Evolutionary conservation across 73 alveolate genomes (phyloP).

Genomic region (Paramecium tetraurelia): DNA sequence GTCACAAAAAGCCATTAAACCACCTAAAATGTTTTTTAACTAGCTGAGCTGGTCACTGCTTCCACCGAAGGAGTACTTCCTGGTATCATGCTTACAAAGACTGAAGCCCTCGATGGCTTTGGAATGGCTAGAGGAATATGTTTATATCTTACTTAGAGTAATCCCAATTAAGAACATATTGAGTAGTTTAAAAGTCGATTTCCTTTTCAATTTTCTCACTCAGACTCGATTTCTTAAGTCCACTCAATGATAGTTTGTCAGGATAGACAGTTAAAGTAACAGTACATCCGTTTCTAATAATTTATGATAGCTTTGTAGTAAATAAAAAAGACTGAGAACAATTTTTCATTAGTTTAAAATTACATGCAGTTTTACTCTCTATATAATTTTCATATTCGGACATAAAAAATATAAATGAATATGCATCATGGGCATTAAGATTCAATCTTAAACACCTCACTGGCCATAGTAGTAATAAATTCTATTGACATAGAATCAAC

Average conservation of each 20-base stretch:
- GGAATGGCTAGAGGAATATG: background rate
- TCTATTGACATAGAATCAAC: background rate
- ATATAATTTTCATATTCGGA: background rate
- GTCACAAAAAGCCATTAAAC: background rate
- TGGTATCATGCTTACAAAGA: background rate
- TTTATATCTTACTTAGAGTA: background rate
- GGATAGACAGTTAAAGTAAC: background rate
- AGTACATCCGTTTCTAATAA: background rate
- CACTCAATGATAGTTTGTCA: background rate
- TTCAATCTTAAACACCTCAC: background rate
- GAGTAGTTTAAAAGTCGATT: background rate
- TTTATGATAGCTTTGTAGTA: background rate
- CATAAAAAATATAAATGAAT: background rate
- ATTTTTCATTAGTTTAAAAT: background rate
- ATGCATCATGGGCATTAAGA: background rate
- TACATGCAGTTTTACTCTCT: conserved; percentile 30
- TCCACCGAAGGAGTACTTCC: background rate
- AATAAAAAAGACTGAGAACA: conserved; percentile 7
- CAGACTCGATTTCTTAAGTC: background rate
- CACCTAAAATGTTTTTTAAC: background rate
- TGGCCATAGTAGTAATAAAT: background rate
- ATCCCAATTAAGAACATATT: background rate
- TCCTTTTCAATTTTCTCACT: background rate
- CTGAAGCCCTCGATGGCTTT: background rate
- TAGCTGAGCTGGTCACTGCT: conserved; percentile 3